phyloP scores from a whole-genome alignment of 495 filamentous ascomycete species.

The Durotheca rogersii region DNA sequence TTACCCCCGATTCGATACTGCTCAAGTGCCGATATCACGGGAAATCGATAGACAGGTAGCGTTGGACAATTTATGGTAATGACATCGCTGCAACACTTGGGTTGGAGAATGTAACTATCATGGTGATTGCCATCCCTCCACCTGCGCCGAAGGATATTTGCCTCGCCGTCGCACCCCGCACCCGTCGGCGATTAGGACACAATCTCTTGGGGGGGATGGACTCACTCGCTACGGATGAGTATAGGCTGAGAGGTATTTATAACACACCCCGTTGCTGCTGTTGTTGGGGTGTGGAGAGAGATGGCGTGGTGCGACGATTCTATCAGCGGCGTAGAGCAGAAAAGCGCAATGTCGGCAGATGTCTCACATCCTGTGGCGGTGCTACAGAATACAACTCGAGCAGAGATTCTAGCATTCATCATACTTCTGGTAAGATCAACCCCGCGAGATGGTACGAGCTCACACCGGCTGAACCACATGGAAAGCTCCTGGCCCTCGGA shows the following conservation, averaged over 20 bases:
- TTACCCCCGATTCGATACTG: neutral
- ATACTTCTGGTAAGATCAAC: slow-evolving; percentile 17
- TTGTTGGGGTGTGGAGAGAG: neutral
- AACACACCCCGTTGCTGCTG: neutral
- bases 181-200: neutral
- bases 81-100: neutral
- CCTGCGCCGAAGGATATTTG: neutral
- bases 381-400: slow-evolving; percentile 2
- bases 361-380: slow-evolving; percentile 1
- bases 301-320: too few species aligned
- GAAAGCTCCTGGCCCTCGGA: slow-evolving; percentile 9
- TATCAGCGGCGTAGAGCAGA: neutral
- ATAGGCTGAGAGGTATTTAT: slow-evolving; percentile 12
- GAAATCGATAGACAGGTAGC: neutral
- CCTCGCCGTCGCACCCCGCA: slow-evolving; percentile 15
- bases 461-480: slow-evolving; percentile 6
- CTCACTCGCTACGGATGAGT: neutral
- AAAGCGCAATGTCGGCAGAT: slow-evolving; percentile 18
- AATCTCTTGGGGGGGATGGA: neutral
- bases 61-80: slow-evolving; percentile 7
- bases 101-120: slow-evolving; percentile 9
- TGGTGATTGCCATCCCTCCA: slow-evolving; percentile 6
- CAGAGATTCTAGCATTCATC: slow-evolving; percentile 11
- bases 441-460: neutral
- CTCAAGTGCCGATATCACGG: slow-evolving; percentile 18